These are phyloP conservation scores for Plectosphaerella plurivora DNA, from an alignment of 2,329 filamentous ascomycete species.

Conservation along the genomic window DNA sequence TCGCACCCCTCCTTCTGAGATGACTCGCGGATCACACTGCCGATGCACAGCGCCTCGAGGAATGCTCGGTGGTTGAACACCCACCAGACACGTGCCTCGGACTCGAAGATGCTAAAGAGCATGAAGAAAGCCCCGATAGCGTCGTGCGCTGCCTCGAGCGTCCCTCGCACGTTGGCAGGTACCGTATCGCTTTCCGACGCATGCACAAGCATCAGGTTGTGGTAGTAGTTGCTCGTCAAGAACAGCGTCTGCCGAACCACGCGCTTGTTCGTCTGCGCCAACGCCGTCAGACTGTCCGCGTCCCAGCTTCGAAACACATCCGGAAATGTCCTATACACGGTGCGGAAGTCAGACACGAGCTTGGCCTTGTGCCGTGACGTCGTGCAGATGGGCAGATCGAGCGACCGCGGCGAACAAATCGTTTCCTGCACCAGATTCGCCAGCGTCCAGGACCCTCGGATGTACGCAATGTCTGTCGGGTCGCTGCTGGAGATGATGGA, in stretches of 20 bases:
- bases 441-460: conserved; percentile 72
- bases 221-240: conserved; percentile 76
- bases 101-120: conserved; percentile 62
- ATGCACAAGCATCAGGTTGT: conserved; percentile 76
- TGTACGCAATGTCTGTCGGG: conserved; percentile 65
- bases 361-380: conserved; percentile 66
- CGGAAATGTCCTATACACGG: conserved; percentile 70
- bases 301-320: conserved; percentile 67
- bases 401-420: conserved; percentile 69
- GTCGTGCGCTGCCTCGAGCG: conserved; percentile 71
- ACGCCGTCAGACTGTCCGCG: conserved; percentile 50
- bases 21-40: conserved; percentile 52
- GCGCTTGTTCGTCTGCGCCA: conserved; percentile 58
- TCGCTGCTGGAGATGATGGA: conserved; percentile 53
- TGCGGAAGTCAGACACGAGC: conserved; percentile 64
- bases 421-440: conserved; percentile 75
- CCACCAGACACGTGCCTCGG: conserved; percentile 78
- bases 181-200: conserved; percentile 63
- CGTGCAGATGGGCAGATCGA: conserved; percentile 67
- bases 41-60: conserved; percentile 68
- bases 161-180: conserved; percentile 61
- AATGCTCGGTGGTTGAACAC: conserved; percentile 79
- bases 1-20: conserved; percentile 37
- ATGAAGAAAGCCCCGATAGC: conserved; percentile 73
- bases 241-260: conserved; percentile 72